Base-by-base conservation (phyloP, 805 yeast genomes). In the Yarrowia phangngaensis region DNA sequence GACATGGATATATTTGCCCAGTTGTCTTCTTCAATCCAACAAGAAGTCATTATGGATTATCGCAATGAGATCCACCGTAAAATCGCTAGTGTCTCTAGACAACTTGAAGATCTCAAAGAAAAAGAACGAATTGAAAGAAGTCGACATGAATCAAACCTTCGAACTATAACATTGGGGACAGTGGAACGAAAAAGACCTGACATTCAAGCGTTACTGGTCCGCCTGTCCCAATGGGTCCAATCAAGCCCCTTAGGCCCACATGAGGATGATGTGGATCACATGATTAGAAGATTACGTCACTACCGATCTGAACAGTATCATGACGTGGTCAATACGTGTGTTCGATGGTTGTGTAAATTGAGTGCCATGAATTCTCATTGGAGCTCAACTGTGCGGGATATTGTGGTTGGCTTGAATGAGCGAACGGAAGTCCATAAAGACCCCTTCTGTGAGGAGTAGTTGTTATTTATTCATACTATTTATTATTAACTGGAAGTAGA, bases 1-100 rank as follows among this genome's bases (percentile, higher is more conserved):
- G 87, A 86, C 57, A 70, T 79, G 73, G 76, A 73, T 2, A 84
- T 83, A 1, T 76, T 85, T 57, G 68, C 73, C 9, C 75, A 72
- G 36, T 64, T 88, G 7, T 96, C 96, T 0, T 56, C 63, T 2
- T 41, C 48, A 2, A 29, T 41, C 33, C 34, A 41, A 6, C 48
- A 41, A n/a, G 48, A 41, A 27, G 34, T 41, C 28, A 15, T 41
- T 3, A 20, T 41, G 35, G 48, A 41, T 20, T 41, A 41, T 22
- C 19, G 48, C 4, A 41, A 41, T 35, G 82, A 80, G 17, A 76
- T 88, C 4, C 78, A 78, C 55, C 55, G 64, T 1, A 96, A 88
- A 56, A 59, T 88, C 17, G 34, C 30, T 8, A 20, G 19, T 6
- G 26, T 33, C n/a, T 4, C 20, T 6, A 12, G 30, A 8, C 30